A percentile compares a stretch with the other conserved stretches of the same genome.
Evolutionary conservation across 2,329 filamentous ascomycete species (phyloP).

Genomic region (Camillea tinctor): DNA sequence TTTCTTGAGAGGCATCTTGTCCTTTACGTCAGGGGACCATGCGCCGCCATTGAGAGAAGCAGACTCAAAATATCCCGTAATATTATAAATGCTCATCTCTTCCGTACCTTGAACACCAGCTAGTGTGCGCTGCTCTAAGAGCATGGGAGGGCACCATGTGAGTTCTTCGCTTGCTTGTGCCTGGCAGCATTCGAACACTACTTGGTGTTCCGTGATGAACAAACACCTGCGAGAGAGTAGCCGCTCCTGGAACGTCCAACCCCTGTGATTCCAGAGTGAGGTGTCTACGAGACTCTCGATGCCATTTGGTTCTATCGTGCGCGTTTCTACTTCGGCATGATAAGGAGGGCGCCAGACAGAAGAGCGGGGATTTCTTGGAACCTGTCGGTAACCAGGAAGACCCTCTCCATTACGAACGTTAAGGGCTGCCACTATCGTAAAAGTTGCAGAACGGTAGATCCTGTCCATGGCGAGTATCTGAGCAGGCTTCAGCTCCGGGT

Average conservation of each 20-base stretch:
- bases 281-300: not conserved
- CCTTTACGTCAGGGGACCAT: too few species aligned
- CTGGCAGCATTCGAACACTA: conserved; percentile 12
- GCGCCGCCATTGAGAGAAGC: too few species aligned
- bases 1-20: not conserved
- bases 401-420: conserved; percentile 3
- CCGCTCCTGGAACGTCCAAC: conserved; percentile 16
- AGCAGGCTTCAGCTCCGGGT: conserved; percentile 2
- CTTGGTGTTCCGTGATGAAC: conserved; percentile 12
- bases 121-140: too few species aligned
- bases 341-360: too few species aligned
- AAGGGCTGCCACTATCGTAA: conserved; percentile 7
- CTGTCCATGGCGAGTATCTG: conserved; percentile 9
- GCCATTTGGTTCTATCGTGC: not conserved
- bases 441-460: conserved; percentile 6
- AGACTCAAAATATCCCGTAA: too few species aligned
- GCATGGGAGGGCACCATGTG: conserved; percentile 3
- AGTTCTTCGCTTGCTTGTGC: conserved; percentile 10
- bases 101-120: too few species aligned
- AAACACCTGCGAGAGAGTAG: conserved; percentile 9
- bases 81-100: too few species aligned
- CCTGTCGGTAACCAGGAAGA: conserved; percentile 2
- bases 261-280: conserved; percentile 13
- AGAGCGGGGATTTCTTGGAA: not conserved
- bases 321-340: not conserved